These are phyloP conservation scores for Filobasidium wieringae DNA, from an alignment of 768 basidiomycete genomes.

Conservation along the genomic window DNA sequence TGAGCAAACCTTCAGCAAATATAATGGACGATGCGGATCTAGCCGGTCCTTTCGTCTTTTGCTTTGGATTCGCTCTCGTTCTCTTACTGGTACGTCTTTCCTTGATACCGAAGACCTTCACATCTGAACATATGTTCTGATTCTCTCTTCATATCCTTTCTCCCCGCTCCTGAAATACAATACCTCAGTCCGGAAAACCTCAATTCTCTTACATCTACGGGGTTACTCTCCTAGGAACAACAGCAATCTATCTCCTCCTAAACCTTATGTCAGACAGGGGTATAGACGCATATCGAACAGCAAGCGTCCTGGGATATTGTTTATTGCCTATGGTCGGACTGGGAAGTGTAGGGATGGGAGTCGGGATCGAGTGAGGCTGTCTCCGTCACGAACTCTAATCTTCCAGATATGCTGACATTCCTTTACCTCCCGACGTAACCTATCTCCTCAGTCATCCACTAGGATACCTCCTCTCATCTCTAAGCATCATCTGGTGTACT, in stretches of 20 bases:
- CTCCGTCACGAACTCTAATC: conserved; percentile 6
- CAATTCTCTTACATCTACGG: conserved; percentile 99
- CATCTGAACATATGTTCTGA: neutral
- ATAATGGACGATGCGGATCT: conserved; percentile 99
- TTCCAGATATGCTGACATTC: too few species aligned
- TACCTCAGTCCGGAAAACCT: conserved; percentile 96
- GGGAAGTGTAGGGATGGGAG: conserved; percentile 71
- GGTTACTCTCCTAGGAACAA: conserved; percentile 84
- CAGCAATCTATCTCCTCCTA: conserved; percentile 82
- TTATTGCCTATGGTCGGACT: conserved; percentile 92
- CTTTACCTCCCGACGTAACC: too few species aligned
- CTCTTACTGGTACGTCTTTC: conserved; percentile 65
- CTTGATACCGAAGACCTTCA: neutral
- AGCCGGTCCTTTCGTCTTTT: conserved; percentile 88
- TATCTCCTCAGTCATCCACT: conserved; percentile 53
- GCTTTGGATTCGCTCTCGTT: conserved; percentile 85
- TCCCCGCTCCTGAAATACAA: neutral
- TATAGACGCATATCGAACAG: conserved; percentile 83
- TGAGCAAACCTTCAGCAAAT: conserved; percentile 65
- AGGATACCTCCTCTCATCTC: conserved; percentile 67
- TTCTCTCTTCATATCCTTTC: neutral
- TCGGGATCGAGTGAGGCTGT: conserved; percentile 66
- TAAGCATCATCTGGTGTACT: conserved; percentile 93
- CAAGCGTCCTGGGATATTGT: conserved; percentile 92
- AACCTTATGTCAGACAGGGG: conserved; percentile 93